Evolutionary conservation across 192 early-diverging fungal species (phyloP), one percentile per base, ranked within the genome.

Genomic region (Irineochytrium annulatum): DNA sequence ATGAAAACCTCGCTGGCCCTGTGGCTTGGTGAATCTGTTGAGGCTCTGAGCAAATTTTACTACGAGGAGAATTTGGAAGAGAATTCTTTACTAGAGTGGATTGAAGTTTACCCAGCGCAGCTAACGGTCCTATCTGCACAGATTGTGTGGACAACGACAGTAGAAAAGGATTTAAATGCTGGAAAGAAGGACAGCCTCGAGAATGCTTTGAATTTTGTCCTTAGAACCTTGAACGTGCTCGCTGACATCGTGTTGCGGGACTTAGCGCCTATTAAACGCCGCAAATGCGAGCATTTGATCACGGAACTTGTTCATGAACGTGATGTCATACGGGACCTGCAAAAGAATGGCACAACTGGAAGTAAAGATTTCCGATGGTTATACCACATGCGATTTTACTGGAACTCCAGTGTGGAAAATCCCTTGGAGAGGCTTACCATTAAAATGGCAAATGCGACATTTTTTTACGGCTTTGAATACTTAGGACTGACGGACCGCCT

Each of bases 221-320:
- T 91, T 35, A 72, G 79, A 34, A 84, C 86, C 24, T 77, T 99
- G 49, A 84, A 87, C 24, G 75, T 93, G 34, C 84, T 99, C 28
- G 96, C 98, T 0, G 91, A 94, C 53, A 82, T 95, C 53, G 96
- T 99, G 14, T 78, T 99, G 2, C 74, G 85, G 54, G 95, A 98
- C 60, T 74, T 98, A 62, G 69, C 78, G 0, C 64, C 88, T 13
- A 83, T 97, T 39, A 78, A 82, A 57, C 89, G 98, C 52, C 84
- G 88, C 52, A 99, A 99, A 75, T 91, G 94, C 68, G 98, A 99
- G 75, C 93, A 95, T 52, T 70, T 99, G 61, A 94, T 99, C 55
- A 98, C 98, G 3, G 98, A 99, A 74, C 84, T 98, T 34, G 95
- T 99, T 13, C 98, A 99, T 74, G 92, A 99, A 76, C 83, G 95